Evolutionary conservation across 2,329 filamentous ascomycete species (phyloP), one percentile per base, ranked within the genome.

Genomic region (Aplosporella prunicola): DNA sequence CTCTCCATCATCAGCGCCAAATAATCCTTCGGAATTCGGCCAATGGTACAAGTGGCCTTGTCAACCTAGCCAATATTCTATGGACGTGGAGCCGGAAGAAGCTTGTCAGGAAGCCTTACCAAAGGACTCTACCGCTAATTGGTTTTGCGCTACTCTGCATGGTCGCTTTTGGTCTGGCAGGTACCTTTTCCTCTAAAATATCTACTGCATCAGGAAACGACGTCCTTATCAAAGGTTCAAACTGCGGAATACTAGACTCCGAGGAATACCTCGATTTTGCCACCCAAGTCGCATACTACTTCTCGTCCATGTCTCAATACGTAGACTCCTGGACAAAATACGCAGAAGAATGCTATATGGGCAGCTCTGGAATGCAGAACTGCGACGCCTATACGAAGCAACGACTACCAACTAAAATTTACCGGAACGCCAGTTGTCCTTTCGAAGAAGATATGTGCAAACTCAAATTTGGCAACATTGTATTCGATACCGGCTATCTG

Each of bases 171-270:
- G 47, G 38, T 7, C 35, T 50, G 3, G 49, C 53, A 20, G 50
- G 53, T 34, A 45, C 60, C 5, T 54, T 60, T 32, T 58, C 57
- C 2, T 57, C 56, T 0, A 48, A 49, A 11, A 47, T 61, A 23
- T 51, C 53, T 2, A 52, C 51, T 10, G 40, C 45, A 9, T 44
- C 48, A 1, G 53, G 54, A 1, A 53, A 57, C 18, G 50, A 60
- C 30, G 49, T 53, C 2, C 43, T 62, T 1, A 43, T 61, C 4
- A 51, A 54, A 9, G 51, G 57, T 9, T 41, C 44, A 2, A 37
- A 48, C 9, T 61, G 56, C 39, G 56, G 50, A n/a, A n/a, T n/a
- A n/a, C 7, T n/a, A n/a, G n/a, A n/a, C n/a, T n/a, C n/a, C n/a
- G n/a, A n/a, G n/a, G n/a, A n/a, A n/a, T n/a, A n/a, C n/a, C n/a